Base-by-base conservation (phyloP, 1,284 basidiomycete genomes). In the Rhodotorula sp. region DNA sequence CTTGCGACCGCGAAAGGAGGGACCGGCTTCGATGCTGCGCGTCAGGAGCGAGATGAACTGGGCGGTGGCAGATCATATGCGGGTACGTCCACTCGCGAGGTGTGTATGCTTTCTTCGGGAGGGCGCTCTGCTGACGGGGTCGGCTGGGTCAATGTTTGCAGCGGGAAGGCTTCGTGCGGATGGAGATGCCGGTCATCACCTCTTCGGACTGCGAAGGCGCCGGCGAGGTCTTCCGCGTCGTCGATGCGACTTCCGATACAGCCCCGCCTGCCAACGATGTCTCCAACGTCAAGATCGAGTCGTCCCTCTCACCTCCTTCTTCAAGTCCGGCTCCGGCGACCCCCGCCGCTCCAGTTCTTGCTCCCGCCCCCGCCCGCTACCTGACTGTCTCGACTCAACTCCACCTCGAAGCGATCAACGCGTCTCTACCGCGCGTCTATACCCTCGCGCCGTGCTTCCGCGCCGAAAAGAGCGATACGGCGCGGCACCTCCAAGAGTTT, bases 131-230 rank as follows among this genome's bases (percentile, higher is more conserved):
- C n/a, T 34, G 12, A 43, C 52, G 14, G 3, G 18, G 39, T 34
- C 12, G 23, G 23, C 20, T 26, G 54, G 10, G 54, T n/a, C 16
- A 12, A 18, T 21, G 10, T 18, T 0, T n/a, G 58, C 78, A 93
- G 90, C 82, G 82, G 31, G 85, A 91, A 81, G 91, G 89, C 47
- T 98, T 97, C 80, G 83, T 85, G 60, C 88, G 91, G 77, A 85
- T 88, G 23, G 89, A 96, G 76, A 90, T 93, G 0, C 96, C 97
- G 1, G 85, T 98, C 58, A 83, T 97, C 52, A 98, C 96, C 0
- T 87, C 88, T 14, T 93, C 89, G 74, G 97, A 99, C 81, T 96
- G 94, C 76, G 96, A 99, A 84, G 97, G 96, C n/a, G 95, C 91
- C 5, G 96, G 97, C 26, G 94, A 98, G 82, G 88, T 91, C 1